phyloP scores from a whole-genome alignment of 2,329 filamentous ascomycete species.

The Cladorrhinum sp. region DNA sequence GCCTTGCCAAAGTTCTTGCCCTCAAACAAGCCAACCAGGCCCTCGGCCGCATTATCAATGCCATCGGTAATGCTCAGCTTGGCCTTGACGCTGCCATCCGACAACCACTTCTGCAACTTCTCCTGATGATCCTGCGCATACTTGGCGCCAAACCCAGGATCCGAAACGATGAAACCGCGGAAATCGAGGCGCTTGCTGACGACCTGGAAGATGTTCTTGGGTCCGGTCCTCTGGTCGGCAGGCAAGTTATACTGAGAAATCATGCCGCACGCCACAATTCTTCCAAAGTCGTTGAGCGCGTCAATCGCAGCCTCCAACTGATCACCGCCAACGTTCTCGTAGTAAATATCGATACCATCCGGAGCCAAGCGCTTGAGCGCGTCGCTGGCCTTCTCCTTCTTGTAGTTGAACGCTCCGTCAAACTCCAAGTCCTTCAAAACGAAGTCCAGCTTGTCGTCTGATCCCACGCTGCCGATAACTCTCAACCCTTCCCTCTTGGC shows the following conservation, averaged over 20 bases:
- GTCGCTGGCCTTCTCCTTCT: slow-evolving; percentile 68
- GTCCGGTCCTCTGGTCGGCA: slow-evolving; percentile 55
- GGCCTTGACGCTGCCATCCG: slow-evolving; percentile 70
- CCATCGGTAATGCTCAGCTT: slow-evolving; percentile 67
- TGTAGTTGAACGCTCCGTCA: slow-evolving; percentile 77
- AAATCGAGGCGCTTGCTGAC: slow-evolving; percentile 68
- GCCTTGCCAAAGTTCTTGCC: slow-evolving; percentile 88
- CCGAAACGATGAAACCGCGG: slow-evolving; percentile 71
- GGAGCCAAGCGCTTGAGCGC: slow-evolving; percentile 70
- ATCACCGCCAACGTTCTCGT: slow-evolving; percentile 53
- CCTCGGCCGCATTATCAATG: slow-evolving; percentile 73
- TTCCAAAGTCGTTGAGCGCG: slow-evolving; percentile 57
- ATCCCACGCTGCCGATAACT: slow-evolving; percentile 77
- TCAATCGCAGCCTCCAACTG: slow-evolving; percentile 47
- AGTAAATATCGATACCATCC: slow-evolving; percentile 69
- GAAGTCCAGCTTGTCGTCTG: slow-evolving; percentile 75
- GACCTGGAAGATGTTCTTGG: slow-evolving; percentile 63
- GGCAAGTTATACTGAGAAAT: slow-evolving; percentile 73
- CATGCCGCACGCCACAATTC: slow-evolving; percentile 65
- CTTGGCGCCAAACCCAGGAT: slow-evolving; percentile 62
- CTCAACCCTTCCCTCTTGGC: slow-evolving; percentile 76
- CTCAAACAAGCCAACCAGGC: slow-evolving; percentile 69
- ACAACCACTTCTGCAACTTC: slow-evolving; percentile 72
- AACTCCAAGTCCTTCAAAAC: slow-evolving; percentile 49
- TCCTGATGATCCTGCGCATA: slow-evolving; percentile 70